phyloP scores from a whole-genome alignment of 805 yeast genomes.

The Metschnikowia colocasiae region DNA sequence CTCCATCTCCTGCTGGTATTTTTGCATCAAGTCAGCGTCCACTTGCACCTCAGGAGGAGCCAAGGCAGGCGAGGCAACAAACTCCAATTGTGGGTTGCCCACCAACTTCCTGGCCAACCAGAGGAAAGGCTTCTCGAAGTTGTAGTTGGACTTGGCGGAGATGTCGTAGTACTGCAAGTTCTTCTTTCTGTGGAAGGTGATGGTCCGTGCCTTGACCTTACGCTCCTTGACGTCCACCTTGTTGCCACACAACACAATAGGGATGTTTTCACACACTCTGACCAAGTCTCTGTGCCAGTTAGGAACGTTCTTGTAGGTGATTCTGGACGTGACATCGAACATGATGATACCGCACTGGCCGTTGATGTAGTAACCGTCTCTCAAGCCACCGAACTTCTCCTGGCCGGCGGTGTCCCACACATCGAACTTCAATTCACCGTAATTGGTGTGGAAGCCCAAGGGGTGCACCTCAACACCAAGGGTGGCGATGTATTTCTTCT shows the following conservation, averaged over 20 bases:
- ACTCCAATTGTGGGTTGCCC: constrained; percentile 97
- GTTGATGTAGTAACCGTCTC: constrained; percentile 99
- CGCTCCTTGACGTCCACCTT: constrained; percentile 99
- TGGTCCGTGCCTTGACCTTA: constrained; percentile 99
- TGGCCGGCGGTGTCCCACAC: constrained; percentile 99
- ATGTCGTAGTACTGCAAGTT: constrained; percentile 99
- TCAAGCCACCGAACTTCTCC: constrained; percentile 98
- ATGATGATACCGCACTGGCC: constrained; percentile 99
- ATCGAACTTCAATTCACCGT: constrained; percentile 97
- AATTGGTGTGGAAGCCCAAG: constrained; percentile 95
- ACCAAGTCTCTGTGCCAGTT: constrained; percentile 99
- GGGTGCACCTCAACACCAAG: constrained; percentile 99
- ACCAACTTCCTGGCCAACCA: constrained; percentile 99
- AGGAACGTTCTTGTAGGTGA: constrained; percentile 99
- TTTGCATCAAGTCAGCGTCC: constrained; percentile 93
- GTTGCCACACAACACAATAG: constrained; percentile 98
- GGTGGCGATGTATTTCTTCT: constrained; percentile 97
- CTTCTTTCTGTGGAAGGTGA: constrained; percentile 99
- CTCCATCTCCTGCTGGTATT: constrained; percentile 99
- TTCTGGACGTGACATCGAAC: constrained; percentile 99
- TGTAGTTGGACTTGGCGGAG: constrained; percentile 99
- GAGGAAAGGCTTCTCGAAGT: constrained; percentile 99
- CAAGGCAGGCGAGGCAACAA: constrained; percentile 98
- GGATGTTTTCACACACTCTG: constrained; percentile 99
- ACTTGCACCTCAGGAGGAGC: constrained; percentile 99